Base-by-base conservation (phyloP, 176 grass and related monocot genomes). In the Tuctoria greenei region DNA sequence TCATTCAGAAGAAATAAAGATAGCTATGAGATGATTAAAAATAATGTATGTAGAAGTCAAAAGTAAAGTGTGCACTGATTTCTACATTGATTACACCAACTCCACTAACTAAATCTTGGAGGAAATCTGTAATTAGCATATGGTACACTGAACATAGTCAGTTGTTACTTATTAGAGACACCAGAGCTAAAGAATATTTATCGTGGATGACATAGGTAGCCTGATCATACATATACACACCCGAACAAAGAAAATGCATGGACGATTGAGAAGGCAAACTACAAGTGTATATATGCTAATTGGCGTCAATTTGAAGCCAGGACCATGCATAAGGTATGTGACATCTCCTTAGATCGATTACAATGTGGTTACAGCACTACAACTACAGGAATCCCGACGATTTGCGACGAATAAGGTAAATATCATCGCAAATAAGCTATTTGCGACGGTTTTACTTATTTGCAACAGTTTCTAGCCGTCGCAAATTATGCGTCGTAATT, bases 21-120 rank as follows among this genome's bases (percentile, higher is more conserved):
- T 15, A 63, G 0, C 11, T 10, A 14, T 16, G 24, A 77, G 24
- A 77, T 44, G 37, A 40, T 77, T 70, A 81, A 43, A 43, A 76
- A 75, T 31, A 14, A 14, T 66, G 46, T 82, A 49, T 81, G 28
- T 39, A 23, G 11, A 74, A 74, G 69, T 79, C 75, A 83, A 83
- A 79, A 79, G 62, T 57, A 28, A 26, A 15, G 43, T 44, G 16
- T 61, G 12, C n/a, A 12, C n/a, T 23, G 64, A 57, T 64, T 70
- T 81, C 65, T 56, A 81, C 15, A 35, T 52, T 27, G 26, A 71
- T 81, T 71, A 23, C 57, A 81, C 65, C 64, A 71, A 69, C 42
- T 81, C 65, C 56, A 71, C 64, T 20, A 71, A 28, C 38, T 65
- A 71, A 69, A 60, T 72, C 59, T 74, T 44, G 24, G 24, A 78